Evolutionary conservation across 352 stramenopile species (phyloP), one percentile per base, ranked within the genome.

Genomic region (Pythium grandisporangium): DNA sequence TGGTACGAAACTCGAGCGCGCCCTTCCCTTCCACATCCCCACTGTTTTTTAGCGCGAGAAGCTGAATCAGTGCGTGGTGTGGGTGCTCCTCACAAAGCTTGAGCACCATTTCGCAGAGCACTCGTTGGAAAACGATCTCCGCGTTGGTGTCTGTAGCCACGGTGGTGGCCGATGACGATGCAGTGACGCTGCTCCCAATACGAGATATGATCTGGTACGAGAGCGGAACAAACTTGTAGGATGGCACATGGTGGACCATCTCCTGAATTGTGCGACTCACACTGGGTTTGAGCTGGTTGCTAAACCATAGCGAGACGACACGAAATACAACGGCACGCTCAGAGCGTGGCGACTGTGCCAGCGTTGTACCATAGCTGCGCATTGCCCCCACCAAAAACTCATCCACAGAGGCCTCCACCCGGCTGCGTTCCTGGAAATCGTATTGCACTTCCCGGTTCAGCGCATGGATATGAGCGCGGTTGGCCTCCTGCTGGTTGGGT

Each of bases 181-280:
- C 14, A 2, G 44, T 32, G 30, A 38, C 42, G 32, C 47, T 48
- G 39, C 54, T 74, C 25, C 84, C 96, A 17, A 99, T 85, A 0
- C 96, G 74, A 19, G 95, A 98, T 42, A 98, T 97, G 19, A 99
- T 91, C 70, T 99, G 96, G 57, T 98, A 98, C 14, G 87, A 96
- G 8, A 99, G 63, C 14, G 95, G 92, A 20, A 98, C 82, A 49
- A 99, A 96, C 52, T 97, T 96, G 74, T 96, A 98, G 12, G 84
- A 97, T 24, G 93, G 82, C 8, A 99, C 89, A 25, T 61, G 50
- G 3, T 80, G 58, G 19, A 88, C 61, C 4, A 97, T 62, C 36
- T 85, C 70, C 30, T 81, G 70, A 19, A 98, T 72, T n/a, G 95
- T 63, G 6, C 66, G 44, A 45, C 96, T 93, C 10, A 95, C 83